A percentile compares a stretch with the other conserved stretches of the same genome.
Evolutionary conservation across 495 filamentous ascomycete species (phyloP).

Genomic region (Penicillium longicatenatum): DNA sequence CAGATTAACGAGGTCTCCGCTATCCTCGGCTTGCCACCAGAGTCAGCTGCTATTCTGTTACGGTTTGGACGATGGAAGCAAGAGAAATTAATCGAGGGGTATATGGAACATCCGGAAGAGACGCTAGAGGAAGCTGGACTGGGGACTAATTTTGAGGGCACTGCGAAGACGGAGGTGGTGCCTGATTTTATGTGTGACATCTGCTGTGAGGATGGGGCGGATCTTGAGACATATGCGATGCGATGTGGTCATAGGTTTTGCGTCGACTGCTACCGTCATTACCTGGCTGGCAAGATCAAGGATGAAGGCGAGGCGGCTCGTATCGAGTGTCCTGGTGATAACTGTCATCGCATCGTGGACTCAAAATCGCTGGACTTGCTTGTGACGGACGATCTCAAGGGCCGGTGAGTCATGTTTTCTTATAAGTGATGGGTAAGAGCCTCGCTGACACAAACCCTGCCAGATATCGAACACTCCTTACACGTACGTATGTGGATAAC

Average conservation of each 20-base stretch:
- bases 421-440: background rate
- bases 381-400: constrained; percentile 70
- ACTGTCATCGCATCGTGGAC: constrained; percentile 88
- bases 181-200: constrained; percentile 89
- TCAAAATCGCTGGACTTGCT: constrained; percentile 83
- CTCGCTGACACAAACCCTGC: constrained; percentile 16
- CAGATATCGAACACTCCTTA: constrained; percentile 84
- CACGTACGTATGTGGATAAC: constrained; percentile 94
- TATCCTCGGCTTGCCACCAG: constrained; percentile 83
- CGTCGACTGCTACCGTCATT: constrained; percentile 88
- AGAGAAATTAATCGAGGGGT: constrained; percentile 88
- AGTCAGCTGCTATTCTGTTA: constrained; percentile 84
- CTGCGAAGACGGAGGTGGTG: constrained; percentile 67
- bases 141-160: constrained; percentile 60
- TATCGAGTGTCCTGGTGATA: constrained; percentile 88
- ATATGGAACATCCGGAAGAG: constrained; percentile 80
- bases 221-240: constrained; percentile 88
- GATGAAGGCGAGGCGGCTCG: constrained; percentile 93
- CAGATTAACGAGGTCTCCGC: constrained; percentile 86
- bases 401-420: constrained; percentile 49
- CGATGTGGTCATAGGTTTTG: constrained; percentile 97
- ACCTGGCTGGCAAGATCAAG: constrained; percentile 86
- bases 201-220: constrained; percentile 85
- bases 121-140: constrained; percentile 87
- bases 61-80: constrained; percentile 93